Percentiles rank a stretch among this genome's conserved stretches.
These are phyloP conservation scores for Colletotrichum lentis DNA, from an alignment of 2,329 filamentous ascomycete species.

Conservation along the genomic window DNA sequence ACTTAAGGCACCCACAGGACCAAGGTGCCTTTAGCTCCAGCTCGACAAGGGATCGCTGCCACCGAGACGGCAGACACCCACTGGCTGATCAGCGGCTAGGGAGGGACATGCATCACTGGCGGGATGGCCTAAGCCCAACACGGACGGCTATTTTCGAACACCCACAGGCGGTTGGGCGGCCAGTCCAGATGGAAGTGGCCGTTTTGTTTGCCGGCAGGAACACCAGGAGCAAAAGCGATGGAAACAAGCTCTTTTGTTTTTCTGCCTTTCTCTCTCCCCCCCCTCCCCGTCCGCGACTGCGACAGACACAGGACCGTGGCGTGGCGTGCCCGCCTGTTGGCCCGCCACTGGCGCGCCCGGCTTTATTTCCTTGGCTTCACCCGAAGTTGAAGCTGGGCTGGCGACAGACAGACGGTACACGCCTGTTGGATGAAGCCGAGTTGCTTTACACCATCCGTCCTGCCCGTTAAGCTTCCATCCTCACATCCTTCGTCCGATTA, in stretches of 20 bases:
- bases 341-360: neutral
- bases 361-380: slow-evolving; percentile 18
- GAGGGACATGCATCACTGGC: no score
- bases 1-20: no score
- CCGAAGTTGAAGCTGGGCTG: slow-evolving; percentile 32
- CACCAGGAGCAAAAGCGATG: neutral
- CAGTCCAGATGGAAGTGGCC: neutral
- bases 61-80: neutral
- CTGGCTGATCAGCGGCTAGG: slow-evolving; percentile 26
- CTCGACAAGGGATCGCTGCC: slow-evolving; percentile 30
- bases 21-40: neutral
- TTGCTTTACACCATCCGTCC: neutral
- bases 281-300: no score
- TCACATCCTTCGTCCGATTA: slow-evolving; percentile 18
- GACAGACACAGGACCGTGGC: neutral
- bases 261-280: neutral
- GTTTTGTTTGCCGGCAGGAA: slow-evolving; percentile 23
- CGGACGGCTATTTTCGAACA: slow-evolving; percentile 21
- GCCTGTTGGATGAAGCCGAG: neutral
- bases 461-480: slow-evolving; percentile 6
- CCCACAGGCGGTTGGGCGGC: neutral
- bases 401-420: no score
- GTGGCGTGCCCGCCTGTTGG: slow-evolving; percentile 11
- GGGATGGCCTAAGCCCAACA: slow-evolving; percentile 2
- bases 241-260: slow-evolving; percentile 2